Base-by-base conservation (phyloP, 2,329 filamentous ascomycete species). In the Nothophoma quercina region DNA sequence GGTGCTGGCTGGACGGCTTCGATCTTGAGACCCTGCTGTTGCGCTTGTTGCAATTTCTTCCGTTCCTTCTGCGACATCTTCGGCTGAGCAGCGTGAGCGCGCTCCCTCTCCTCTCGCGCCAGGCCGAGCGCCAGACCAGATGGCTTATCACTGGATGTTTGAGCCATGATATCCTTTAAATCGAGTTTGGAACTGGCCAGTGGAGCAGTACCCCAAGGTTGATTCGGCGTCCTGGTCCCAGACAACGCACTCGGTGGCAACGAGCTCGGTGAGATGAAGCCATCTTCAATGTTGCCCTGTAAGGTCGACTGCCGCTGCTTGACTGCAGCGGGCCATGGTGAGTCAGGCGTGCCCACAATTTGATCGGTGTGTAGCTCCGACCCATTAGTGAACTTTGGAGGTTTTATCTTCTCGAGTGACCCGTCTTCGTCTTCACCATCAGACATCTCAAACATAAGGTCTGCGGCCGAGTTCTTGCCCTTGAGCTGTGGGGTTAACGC, bases 381-480 rank as follows among this genome's bases (percentile, higher is more conserved):
- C 10, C 34, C 41, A 5, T 46, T 55, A 4, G 48, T 58, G 28
- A 72, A 70, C 5, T 42, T 62, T 10, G 61, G 68, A 5, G 60
- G 59, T n/a, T 57, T 64, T 41, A 70, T 67, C 25, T 56, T 62
- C 7, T 57, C 45, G 1, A 39, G 9, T 5, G 33, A 7, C 9
- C 44, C 54, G 5, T 49, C 41, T 3, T 67, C 66, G 13, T 72
- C 58, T 50, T 81, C 82, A 34, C 92, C 91, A 29, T 96, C 92
- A 52, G 96, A 93, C 92, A 97, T 97, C 60, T 91, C 86, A 68
- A 97, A 97, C 73, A 96, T 96, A 47, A 97, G 81, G 62, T 97
- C 93, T 29, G 81, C 82, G 1, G 82, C 78, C 0, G 89, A 93
- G 16, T 81, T 82, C 64, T 86, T 91, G 1, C 88, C 81, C 47